Base-by-base conservation (phyloP, 805 yeast species). In the Scheffersomyces amazonensis region DNA sequence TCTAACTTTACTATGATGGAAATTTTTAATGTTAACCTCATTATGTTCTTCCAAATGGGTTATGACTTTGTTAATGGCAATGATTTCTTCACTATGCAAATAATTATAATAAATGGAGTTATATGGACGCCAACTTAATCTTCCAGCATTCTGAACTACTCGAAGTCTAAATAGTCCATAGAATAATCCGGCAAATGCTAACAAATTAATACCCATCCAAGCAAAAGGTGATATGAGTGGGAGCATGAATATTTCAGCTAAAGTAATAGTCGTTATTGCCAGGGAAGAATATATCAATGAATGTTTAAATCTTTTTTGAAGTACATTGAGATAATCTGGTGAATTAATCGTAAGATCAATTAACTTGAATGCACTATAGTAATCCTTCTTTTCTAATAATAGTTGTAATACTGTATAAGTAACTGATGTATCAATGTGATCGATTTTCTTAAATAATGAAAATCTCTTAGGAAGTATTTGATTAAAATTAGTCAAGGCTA, bases 21-120 rank as follows among this genome's bases (percentile, higher is more conserved):
- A 71, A 41, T 70, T 70, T 25, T 57, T 51, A 11, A 66, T 51
- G 37, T 69, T 71, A 29, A 66, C 49, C 38, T 71, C 75, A 39
- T 60, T 61, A 41, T 59, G 54, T 50, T 71, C 75, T 44, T 71
- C 75, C 37, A 62, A 70, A 40, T 65, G 62, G 7, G 60, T 57
- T 38, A 70, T 53, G 18, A 69, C 57, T 36, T 57, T 54, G 42
- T 66, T 64, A 11, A 64, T 52, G 7, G 52, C 38, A 3, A 54
- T 31, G 6, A 67, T 44, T 41, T 68, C 73, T 9, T 58, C 57
- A 8, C 52, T 48, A 38, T 65, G 66, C 6, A 52, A 31, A 19
- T 48, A 46, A 13, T 64, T 60, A 40, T 61, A 48, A 17, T 51
- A 29, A 5, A 50, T 24, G 2, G 54, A 47, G 12, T 56, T 60